A percentile compares a stretch with the other conserved stretches of the same genome.
Conservation (phyloP, 2,329 filamentous ascomycete genomes). For the Alternaria incomplexa region DNA sequence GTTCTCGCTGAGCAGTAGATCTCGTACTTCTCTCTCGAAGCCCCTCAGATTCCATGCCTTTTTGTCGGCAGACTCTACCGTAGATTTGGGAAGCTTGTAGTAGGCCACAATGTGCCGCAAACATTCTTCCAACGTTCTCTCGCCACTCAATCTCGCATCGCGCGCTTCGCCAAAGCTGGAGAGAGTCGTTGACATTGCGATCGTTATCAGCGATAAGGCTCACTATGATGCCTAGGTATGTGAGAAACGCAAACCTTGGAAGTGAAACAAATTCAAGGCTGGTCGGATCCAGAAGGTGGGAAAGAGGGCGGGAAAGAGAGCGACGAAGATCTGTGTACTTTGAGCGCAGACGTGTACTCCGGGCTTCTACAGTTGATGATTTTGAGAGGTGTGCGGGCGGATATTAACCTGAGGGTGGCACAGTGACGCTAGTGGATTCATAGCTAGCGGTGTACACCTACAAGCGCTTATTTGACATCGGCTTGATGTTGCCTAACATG, state of each 20-base stretch:
- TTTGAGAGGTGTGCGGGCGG: conserved; percentile 1
- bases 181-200: conserved; percentile 2
- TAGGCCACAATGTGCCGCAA: conserved; percentile 9
- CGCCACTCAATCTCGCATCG: not conserved
- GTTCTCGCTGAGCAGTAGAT: conserved; percentile 2
- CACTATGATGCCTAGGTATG: conserved; percentile 2
- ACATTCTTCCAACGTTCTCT: conserved; percentile 4
- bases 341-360: not conserved
- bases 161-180: conserved; percentile 6
- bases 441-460: not conserved
- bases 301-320: not conserved
- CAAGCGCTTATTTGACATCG: not conserved
- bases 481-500: not conserved
- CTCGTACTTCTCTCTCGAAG: conserved; percentile 10
- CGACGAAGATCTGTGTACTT: not conserved
- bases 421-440: not conserved
- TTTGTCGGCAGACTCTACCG: conserved; percentile 7
- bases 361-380: not conserved
- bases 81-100: conserved; percentile 2
- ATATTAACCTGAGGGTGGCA: not conserved
- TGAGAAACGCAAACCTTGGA: not conserved
- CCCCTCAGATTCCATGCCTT: not conserved
- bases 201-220: not conserved
- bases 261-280: not conserved
- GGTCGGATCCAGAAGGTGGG: not conserved